phyloP scores from a whole-genome alignment of 139 green algal species.

The Zygnema circumcarinatum region DNA sequence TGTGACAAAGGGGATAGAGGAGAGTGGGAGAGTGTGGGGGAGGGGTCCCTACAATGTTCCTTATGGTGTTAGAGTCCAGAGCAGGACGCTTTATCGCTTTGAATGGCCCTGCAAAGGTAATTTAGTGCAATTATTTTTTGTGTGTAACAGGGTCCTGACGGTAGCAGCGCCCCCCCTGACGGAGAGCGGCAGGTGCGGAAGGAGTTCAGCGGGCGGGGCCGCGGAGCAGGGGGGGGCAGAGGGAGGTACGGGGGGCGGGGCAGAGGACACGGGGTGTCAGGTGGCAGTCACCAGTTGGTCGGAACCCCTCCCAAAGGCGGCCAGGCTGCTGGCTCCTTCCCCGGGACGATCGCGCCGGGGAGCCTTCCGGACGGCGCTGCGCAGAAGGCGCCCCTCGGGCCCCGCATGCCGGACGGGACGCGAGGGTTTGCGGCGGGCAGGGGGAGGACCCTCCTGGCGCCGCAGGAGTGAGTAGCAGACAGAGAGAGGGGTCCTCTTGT shows the following conservation, averaged over 20 bases:
- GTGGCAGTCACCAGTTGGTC: neutral
- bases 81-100: too few species aligned
- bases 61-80: too few species aligned
- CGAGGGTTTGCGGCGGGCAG: slow-evolving; percentile 37
- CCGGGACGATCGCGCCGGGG: neutral
- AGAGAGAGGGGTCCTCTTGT: slow-evolving; percentile 11
- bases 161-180: neutral
- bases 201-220: slow-evolving; percentile 1
- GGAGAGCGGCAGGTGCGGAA: neutral
- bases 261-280: neutral
- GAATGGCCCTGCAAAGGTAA: too few species aligned
- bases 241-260: neutral
- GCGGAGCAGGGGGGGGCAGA: neutral
- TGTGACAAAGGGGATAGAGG: neutral
- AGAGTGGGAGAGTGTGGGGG: neutral
- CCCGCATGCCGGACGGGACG: slow-evolving; percentile 51
- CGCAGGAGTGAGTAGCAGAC: neutral
- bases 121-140: too few species aligned
- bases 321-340: neutral
- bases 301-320: slow-evolving; percentile 22
- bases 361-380: neutral
- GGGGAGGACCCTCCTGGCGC: slow-evolving; percentile 24
- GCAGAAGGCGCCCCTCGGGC: slow-evolving; percentile 4
- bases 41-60: too few species aligned
- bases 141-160: too few species aligned